phyloP scores from a whole-genome alignment of 164 flowering plant species.

The Annona cherimola region DNA sequence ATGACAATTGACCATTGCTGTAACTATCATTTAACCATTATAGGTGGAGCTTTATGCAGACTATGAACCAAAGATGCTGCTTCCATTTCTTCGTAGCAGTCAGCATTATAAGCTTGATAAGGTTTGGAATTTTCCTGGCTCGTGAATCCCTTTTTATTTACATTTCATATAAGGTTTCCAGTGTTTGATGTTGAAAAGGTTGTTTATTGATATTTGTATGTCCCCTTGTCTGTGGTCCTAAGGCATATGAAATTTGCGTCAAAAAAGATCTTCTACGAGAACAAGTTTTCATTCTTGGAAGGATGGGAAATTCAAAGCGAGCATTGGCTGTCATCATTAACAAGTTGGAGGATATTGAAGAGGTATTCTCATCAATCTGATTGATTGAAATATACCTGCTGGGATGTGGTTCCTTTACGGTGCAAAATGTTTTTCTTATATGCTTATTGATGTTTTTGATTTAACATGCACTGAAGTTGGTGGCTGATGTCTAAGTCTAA shows the following conservation, averaged over 20 bases:
- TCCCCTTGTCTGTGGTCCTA: conserved; percentile 17
- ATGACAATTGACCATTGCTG: not conserved
- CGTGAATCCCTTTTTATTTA: not conserved
- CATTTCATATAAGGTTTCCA: too few species aligned
- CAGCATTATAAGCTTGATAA: conserved; percentile 92
- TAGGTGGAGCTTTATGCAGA: conserved; percentile 98
- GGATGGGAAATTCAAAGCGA: conserved; percentile 90
- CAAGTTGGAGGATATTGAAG: conserved; percentile 86
- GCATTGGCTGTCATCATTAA: conserved; percentile 89
- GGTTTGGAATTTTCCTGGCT: conserved; percentile 36
- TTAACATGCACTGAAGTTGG: conserved; percentile 1
- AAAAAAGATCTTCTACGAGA: conserved; percentile 69
- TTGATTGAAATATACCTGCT: not conserved
- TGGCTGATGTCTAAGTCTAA: conserved; percentile 3
- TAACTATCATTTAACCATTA: conserved; percentile 4
- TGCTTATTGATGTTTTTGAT: not conserved
- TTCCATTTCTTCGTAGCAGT: conserved; percentile 94
- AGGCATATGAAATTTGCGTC: conserved; percentile 89
- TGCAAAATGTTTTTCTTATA: not conserved
- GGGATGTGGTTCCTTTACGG: not conserved
- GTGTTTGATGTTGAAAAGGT: too few species aligned
- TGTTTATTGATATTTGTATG: not conserved
- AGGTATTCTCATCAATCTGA: conserved; percentile 36
- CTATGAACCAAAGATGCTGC: conserved; percentile 76
- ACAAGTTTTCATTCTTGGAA: conserved; percentile 92